A percentile compares a stretch with the other conserved stretches of the same genome.
Conservation (phyloP, 176 grass and related monocot genomes). For the Ensete glaucum region DNA sequence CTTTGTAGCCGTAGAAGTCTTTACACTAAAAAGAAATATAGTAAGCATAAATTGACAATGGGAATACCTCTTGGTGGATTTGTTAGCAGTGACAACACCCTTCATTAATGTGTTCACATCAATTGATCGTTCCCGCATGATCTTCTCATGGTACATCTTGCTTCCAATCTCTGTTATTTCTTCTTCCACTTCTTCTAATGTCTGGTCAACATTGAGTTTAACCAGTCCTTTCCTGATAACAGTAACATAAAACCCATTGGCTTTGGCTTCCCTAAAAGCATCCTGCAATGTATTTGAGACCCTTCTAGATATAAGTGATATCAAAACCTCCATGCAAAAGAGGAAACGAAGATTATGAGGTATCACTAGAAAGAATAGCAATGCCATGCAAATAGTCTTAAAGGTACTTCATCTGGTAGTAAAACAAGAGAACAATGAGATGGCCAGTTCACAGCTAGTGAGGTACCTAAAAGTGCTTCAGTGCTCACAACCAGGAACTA, state of each 20-base stretch:
- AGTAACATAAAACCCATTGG: conserved; percentile 24
- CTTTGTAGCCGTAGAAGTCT: not conserved
- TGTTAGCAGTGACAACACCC: conserved; percentile 21
- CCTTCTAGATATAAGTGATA: not conserved
- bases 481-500: too few relatives aligned
- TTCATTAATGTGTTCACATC: conserved; percentile 26
- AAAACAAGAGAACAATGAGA: too few relatives aligned
- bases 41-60: not conserved
- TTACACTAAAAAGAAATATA: not conserved
- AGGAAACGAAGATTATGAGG: too few relatives aligned
- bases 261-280: conserved; percentile 31
- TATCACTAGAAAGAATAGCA: too few relatives aligned
- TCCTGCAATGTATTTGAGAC: conserved; percentile 16
- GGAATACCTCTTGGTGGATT: conserved; percentile 22
- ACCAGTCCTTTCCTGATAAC: conserved; percentile 31
- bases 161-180: conserved; percentile 32
- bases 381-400: too few relatives aligned
- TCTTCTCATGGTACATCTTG: conserved; percentile 33
- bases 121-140: conserved; percentile 27
- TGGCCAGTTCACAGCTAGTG: too few relatives aligned
- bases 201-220: conserved; percentile 34
- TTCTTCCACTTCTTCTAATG: conserved; percentile 33
- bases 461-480: too few relatives aligned
- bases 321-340: too few relatives aligned
- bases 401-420: too few relatives aligned